Conservation (phyloP, 2,329 filamentous ascomycete genomes). For the Colletotrichum truncatum region DNA sequence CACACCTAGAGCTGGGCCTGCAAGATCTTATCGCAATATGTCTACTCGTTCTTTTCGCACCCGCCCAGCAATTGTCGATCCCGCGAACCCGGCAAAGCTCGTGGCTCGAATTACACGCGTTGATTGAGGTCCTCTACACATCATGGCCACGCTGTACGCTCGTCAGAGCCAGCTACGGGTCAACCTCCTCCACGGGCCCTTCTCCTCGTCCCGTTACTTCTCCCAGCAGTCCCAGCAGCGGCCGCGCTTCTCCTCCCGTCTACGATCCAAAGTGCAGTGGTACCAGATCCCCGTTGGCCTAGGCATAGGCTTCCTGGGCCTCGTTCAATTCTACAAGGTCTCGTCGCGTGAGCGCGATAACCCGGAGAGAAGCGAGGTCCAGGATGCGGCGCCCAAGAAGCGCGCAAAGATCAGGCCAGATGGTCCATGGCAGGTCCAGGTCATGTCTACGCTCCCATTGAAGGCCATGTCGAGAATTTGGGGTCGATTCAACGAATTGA, state of each 20-base stretch:
- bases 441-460: conserved; percentile 92
- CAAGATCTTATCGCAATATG: conserved; percentile 22
- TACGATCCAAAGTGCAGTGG: conserved; percentile 77
- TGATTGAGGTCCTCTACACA: conserved; percentile 25
- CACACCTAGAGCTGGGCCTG: conserved; percentile 13
- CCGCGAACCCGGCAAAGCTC: conserved; percentile 15
- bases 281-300: conserved; percentile 89
- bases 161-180: conserved; percentile 45
- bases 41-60: not conserved
- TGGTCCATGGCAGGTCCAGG: conserved; percentile 91
- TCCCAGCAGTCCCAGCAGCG: conserved; percentile 55
- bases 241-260: conserved; percentile 60
- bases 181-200: conserved; percentile 40
- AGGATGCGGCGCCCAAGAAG: conserved; percentile 57
- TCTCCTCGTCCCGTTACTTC: conserved; percentile 40
- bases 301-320: conserved; percentile 84
- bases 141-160: conserved; percentile 44
- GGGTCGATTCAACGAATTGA: conserved; percentile 91
- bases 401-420: conserved; percentile 76
- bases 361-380: conserved; percentile 53
- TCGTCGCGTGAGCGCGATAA: conserved; percentile 64
- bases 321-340: conserved; percentile 85
- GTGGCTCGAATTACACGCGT: not conserved
- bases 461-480: conserved; percentile 91
- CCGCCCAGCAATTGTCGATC: conserved; percentile 13